phyloP scores from a whole-genome alignment of 208 protist species.

The Trichomonas gallinae region DNA sequence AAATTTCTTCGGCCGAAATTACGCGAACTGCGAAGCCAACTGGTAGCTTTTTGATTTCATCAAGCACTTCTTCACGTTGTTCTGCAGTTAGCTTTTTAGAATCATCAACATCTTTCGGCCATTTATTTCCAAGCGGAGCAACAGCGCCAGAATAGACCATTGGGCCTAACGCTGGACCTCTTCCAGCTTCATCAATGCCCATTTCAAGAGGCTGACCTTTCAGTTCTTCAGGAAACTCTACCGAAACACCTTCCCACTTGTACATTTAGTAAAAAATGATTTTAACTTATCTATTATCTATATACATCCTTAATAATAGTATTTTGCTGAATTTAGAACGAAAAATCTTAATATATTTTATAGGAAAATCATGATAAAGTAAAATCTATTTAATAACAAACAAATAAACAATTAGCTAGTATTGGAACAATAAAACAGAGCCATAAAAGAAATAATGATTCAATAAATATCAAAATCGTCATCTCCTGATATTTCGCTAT shows the following conservation, averaged over 20 bases:
- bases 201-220: constrained; percentile 22
- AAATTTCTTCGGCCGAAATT: constrained; percentile 36
- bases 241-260: neutral
- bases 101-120: constrained; percentile 26
- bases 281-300: too few relatives aligned
- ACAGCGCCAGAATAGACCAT: constrained; percentile 38
- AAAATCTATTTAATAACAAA: too few relatives aligned
- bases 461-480: too few relatives aligned
- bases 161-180: constrained; percentile 48
- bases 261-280: neutral
- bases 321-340: too few relatives aligned
- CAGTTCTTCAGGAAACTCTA: neutral
- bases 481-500: too few relatives aligned
- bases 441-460: too few relatives aligned
- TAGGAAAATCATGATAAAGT: too few relatives aligned
- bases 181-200: constrained; percentile 54
- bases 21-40: neutral
- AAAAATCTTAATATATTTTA: too few relatives aligned
- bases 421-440: too few relatives aligned
- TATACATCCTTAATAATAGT: too few relatives aligned
- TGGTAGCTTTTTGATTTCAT: neutral
- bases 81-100: constrained; percentile 36
- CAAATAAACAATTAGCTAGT: too few relatives aligned
- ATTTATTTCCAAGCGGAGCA: neutral
- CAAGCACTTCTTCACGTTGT: constrained; percentile 21